phyloP scores from a whole-genome alignment of 768 basidiomycete genomes.

The Suillus alpinus region DNA sequence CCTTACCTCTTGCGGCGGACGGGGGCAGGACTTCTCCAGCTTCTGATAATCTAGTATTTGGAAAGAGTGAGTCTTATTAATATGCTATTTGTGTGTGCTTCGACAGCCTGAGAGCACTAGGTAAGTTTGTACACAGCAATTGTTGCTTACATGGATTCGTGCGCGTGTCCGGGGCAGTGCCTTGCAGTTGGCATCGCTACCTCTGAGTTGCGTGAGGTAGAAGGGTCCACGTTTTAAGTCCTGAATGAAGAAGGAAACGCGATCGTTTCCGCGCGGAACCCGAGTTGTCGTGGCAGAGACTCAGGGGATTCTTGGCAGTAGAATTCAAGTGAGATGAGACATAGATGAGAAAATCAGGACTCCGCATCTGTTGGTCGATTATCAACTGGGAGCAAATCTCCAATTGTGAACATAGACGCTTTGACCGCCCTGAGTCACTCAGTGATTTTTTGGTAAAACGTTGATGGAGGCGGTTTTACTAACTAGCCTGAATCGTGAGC shows the following conservation, averaged over 20 bases:
- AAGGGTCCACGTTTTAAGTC: neutral
- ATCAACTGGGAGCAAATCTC: neutral
- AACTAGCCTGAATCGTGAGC: constrained; percentile 10
- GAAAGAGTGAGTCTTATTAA: neutral
- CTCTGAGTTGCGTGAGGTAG: neutral
- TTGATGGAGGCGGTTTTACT: constrained; percentile 16
- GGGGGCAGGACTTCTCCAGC: neutral
- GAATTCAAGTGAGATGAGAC: neutral
- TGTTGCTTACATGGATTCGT: neutral
- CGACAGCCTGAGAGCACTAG: constrained; percentile 6
- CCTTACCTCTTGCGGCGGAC: neutral
- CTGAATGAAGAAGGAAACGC: neutral
- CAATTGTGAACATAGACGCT: neutral
- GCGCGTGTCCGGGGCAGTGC: neutral
- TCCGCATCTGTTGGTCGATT: neutral
- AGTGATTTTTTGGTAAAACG: constrained; percentile 13
- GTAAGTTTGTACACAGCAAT: neutral
- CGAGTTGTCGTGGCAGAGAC: neutral
- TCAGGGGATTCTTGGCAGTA: neutral
- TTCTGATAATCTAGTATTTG: neutral
- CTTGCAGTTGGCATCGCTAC: constrained; percentile 2
- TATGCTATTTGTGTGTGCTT: neutral
- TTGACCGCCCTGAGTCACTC: neutral
- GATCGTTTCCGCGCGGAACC: neutral
- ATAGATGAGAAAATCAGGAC: neutral